Conservation (phyloP, 768 basidiomycete species). For the Russula vinacea region DNA sequence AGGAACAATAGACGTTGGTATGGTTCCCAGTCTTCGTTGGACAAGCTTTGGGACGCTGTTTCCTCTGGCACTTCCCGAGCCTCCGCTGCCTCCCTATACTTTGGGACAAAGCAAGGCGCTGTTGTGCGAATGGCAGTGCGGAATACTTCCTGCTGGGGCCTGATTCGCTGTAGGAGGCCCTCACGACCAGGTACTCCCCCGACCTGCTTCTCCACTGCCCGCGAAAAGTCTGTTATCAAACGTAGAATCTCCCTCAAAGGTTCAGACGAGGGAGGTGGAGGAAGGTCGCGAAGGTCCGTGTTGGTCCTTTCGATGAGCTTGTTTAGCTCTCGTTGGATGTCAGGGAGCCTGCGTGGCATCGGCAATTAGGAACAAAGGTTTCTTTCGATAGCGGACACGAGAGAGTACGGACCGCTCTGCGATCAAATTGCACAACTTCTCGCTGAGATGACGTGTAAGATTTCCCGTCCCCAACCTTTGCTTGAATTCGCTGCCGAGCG, state of each 20-base stretch:
- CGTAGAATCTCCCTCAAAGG: slow-evolving; percentile 53
- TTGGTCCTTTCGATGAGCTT: slow-evolving; percentile 44
- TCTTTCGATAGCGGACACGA: not conserved
- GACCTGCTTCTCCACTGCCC: not conserved
- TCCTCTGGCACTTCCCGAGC: not conserved
- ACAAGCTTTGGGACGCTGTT: rapidly evolving
- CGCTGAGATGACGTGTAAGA: slow-evolving; percentile 56
- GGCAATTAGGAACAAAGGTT: not conserved
- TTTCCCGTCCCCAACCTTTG: slow-evolving; percentile 55
- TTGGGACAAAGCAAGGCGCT: slow-evolving; percentile 21
- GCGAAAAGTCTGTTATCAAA: slow-evolving; percentile 45
- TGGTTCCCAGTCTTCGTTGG: not conserved
- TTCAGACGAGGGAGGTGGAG: slow-evolving; percentile 53
- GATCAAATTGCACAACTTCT: slow-evolving; percentile 60
- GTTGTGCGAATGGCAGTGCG: slow-evolving; percentile 6
- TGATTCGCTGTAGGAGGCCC: slow-evolving; percentile 4
- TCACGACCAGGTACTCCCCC: not conserved
- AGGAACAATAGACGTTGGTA: slow-evolving; percentile 27
- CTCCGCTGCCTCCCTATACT: not conserved
- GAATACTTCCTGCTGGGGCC: slow-evolving; percentile 12
- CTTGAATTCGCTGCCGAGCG: slow-evolving; percentile 49
- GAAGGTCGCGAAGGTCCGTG: slow-evolving; percentile 37
- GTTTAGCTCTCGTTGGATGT: slow-evolving; percentile 57
- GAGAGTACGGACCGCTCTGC: slow-evolving; percentile 47
- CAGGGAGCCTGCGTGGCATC: slow-evolving; percentile 48